phyloP scores from a whole-genome alignment of 148 eudicot genomes.

The Rhododendron vialii region DNA sequence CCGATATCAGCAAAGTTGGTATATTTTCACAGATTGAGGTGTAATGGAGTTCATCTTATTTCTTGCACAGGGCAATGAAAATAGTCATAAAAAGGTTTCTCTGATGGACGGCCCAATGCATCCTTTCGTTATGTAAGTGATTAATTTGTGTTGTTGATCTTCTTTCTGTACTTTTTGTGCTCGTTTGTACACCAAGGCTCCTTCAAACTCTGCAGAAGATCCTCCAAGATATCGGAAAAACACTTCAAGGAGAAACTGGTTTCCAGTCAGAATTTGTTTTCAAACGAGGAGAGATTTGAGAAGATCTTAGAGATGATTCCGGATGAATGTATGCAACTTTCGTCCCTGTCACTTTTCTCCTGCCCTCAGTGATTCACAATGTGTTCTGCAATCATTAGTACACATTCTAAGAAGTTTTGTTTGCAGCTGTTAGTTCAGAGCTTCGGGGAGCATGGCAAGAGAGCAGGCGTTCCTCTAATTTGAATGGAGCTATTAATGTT shows the following conservation, averaged over 20 bases:
- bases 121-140: conserved; percentile 67
- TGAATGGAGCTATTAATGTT: too few relatives aligned
- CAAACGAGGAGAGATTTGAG: conserved; percentile 64
- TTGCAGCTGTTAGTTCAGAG: too few relatives aligned
- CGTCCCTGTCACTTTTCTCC: too few relatives aligned
- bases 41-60: background rate
- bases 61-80: conserved; percentile 60
- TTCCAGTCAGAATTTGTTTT: too few relatives aligned
- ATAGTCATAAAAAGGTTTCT: conserved; percentile 58
- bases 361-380: too few relatives aligned
- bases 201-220: conserved; percentile 54
- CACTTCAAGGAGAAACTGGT: too few relatives aligned
- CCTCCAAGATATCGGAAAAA: conserved; percentile 16
- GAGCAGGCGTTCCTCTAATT: too few relatives aligned
- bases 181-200: background rate
- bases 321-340: too few relatives aligned
- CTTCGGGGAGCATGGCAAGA: too few relatives aligned
- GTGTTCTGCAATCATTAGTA: too few relatives aligned
- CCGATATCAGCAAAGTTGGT: background rate
- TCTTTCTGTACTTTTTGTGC: background rate
- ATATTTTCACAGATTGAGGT: background rate
- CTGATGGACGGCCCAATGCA: conserved; percentile 56
- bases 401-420: too few relatives aligned
- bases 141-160: background rate
- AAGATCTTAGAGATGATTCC: too few relatives aligned